phyloP scores from a whole-genome alignment of 176 grass and related monocot species.

The Lolium multiflorum region DNA sequence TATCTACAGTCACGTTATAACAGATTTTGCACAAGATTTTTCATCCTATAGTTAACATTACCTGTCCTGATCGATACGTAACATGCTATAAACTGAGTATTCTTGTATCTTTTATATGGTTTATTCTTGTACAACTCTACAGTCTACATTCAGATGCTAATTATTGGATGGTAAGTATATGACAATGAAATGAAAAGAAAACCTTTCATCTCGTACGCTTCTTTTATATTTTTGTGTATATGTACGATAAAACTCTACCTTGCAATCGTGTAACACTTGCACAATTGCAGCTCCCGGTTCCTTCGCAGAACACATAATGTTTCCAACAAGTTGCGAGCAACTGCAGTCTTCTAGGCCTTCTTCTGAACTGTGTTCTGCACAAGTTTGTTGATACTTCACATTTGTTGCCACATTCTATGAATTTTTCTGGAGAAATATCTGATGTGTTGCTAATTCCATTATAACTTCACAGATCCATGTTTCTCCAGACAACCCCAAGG shows the following conservation, averaged over 20 bases:
- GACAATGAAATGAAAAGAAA: not conserved
- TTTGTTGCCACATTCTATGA: not conserved
- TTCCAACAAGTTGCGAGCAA: not conserved
- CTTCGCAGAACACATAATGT: not conserved
- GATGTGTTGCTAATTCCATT: not conserved
- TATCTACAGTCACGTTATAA: not conserved
- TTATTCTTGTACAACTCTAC: not conserved
- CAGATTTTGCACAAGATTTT: not conserved
- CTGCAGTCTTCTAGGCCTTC: not conserved
- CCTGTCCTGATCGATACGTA: not conserved
- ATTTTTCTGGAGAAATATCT: not conserved
- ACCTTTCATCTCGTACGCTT: not conserved
- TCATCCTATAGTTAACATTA: not conserved
- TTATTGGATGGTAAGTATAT: too few species aligned
- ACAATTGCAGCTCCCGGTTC: not conserved
- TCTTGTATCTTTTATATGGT: not conserved
- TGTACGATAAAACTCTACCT: too few species aligned
- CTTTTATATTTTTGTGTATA: not conserved
- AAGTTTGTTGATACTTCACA: not conserved
- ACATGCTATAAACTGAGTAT: not conserved
- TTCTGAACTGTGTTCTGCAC: not conserved
- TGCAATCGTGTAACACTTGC: too few species aligned
- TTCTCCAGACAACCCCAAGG: not conserved
- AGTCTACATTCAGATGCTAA: too few species aligned
- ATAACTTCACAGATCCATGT: not conserved